Conservation (phyloP, 495 filamentous ascomycete species). For the Margaritispora aquatica region DNA sequence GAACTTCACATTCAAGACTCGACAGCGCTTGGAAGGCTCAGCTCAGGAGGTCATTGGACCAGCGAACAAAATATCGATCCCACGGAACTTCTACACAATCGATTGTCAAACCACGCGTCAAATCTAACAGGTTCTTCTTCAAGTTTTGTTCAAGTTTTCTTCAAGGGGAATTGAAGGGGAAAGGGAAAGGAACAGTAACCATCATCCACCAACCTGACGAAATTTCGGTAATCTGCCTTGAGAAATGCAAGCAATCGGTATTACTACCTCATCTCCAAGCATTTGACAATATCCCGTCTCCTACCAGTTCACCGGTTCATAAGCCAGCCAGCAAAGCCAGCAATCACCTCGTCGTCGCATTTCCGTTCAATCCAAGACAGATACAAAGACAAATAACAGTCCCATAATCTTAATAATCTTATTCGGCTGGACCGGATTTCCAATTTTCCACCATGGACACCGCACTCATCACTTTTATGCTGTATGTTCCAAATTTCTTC, state of each 20-base stretch:
- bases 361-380: no score
- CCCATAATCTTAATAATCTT: constrained; percentile 3
- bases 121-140: no score
- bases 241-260: constrained; percentile 2
- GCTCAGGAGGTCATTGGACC: constrained; percentile 4
- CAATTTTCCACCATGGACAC: constrained; percentile 22
- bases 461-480: constrained; percentile 24
- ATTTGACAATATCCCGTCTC: constrained; percentile 11
- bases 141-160: no score
- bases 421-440: constrained; percentile 16
- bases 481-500: constrained; percentile 20
- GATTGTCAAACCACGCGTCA: constrained; percentile 17
- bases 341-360: not conserved
- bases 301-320: constrained; percentile 5
- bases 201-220: not conserved
- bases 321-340: no score
- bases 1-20: not conserved
- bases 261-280: no score
- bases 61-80: not conserved
- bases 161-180: not conserved
- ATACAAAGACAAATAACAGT: no score
- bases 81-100: constrained; percentile 6
- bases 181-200: no score
- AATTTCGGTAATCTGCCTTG: not conserved
- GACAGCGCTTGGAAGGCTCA: constrained; percentile 7